Base-by-base conservation (phyloP, 2,329 filamentous ascomycete species). In the Scytalidium sp. region DNA sequence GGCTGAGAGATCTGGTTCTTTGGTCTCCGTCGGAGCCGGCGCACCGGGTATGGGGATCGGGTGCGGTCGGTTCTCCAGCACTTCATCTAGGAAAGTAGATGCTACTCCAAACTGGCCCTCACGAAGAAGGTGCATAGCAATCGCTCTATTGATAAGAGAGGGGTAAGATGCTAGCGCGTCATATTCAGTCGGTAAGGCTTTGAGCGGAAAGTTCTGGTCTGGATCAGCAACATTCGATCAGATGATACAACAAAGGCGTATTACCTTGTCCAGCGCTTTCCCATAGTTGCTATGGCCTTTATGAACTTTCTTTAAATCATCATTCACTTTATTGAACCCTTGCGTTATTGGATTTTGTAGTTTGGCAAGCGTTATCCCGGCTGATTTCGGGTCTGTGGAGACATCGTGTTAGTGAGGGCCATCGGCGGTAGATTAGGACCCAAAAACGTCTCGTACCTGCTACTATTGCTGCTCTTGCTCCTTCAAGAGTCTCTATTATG, bases 101-200 rank as follows among this genome's bases (percentile, higher is more conserved):
- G 93, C 93, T 2, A 96, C 92, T 19, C 78, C 79, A 68, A 99
- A 99, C 64, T 96, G 88, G 44, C 94, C 94, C 71, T 97, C 93
- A 39, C 94, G 88, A 36, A 99, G 79, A 19, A 99, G 80, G 65
- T 99, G 94, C 91, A 97, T 97, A 9, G 89, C 89, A 60, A 99
- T 95, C 6, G 94, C 93, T 50, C 92, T 84, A 70, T 97, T 95
- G 64, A 97, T 90, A 11, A 97, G 77, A 15, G 79, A 75, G 3
- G 87, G 80, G 57, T 95, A 84, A 19, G 85, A 80, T 1, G 83
- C 84, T 67, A 97, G 83, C 27, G 85, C 87, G 68, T 96, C 90
- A 61, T 90, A 85, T 50, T 92, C 88, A 62, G 84, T 87, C 13
- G 85, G 88, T 0, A 93, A 83, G 13, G 82, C 79, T 70, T 85